Percentiles rank a stretch among this genome's conserved stretches.
Conservation (phyloP, 2,329 filamentous ascomycete genomes). For the Hymenotorrendiella dingleyae region DNA sequence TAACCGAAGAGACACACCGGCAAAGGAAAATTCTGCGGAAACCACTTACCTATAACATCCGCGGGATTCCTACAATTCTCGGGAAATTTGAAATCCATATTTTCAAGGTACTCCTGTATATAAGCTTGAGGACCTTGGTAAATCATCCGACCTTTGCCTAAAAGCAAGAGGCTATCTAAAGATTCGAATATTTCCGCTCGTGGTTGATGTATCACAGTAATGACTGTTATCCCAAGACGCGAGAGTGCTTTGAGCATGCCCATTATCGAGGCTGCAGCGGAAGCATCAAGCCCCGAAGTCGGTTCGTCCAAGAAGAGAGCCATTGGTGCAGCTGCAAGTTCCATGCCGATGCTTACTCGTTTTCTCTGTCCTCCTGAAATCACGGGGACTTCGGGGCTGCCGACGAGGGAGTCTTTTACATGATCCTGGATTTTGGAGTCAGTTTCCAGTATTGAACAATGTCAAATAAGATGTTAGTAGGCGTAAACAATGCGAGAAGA, state of each 20-base stretch:
- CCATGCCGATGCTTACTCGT: constrained; percentile 56
- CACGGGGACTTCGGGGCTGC: constrained; percentile 53
- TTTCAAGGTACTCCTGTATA: constrained; percentile 45
- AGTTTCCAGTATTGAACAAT: too few relatives aligned
- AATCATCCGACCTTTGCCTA: constrained; percentile 50
- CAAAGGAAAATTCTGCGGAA: too few relatives aligned
- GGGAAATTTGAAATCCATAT: constrained; percentile 46
- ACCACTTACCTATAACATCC: constrained; percentile 52
- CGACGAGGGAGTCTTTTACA: constrained; percentile 41
- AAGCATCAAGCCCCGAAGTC: constrained; percentile 55
- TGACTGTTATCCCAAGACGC: constrained; percentile 45
- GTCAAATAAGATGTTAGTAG: too few relatives aligned
- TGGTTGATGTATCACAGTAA: constrained; percentile 52
- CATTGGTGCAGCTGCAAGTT: constrained; percentile 50
- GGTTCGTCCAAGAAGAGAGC: constrained; percentile 58
- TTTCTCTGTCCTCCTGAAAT: constrained; percentile 58
- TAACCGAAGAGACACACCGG: too few relatives aligned
- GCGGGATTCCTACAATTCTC: constrained; percentile 46
- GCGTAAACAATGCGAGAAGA: too few relatives aligned
- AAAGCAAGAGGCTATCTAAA: constrained; percentile 59
- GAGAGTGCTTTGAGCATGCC: constrained; percentile 56
- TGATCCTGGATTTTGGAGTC: too few relatives aligned
- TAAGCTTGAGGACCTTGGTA: constrained; percentile 44
- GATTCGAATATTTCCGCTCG: constrained; percentile 47
- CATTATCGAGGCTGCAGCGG: constrained; percentile 58